Conservation (phyloP, 1,284 basidiomycete genomes). For the Ganoderma sinense region DNA sequence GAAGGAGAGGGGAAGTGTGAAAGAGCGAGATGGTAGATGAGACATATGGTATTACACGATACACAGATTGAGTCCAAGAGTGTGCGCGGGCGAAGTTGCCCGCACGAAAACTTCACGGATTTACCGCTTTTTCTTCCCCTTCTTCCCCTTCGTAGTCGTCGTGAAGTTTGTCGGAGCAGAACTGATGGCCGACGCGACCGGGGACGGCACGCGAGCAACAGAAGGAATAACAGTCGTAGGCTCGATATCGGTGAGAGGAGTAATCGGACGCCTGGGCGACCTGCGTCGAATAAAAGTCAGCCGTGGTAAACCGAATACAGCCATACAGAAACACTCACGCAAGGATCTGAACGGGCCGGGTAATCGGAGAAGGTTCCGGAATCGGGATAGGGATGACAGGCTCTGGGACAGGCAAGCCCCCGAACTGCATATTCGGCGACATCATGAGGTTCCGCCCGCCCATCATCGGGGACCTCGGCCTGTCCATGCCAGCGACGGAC, state of each 20-base stretch:
- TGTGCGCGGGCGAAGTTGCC: background rate
- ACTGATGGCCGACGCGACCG: slow-evolving; percentile 24
- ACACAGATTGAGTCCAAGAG: background rate
- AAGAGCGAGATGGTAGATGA: background rate
- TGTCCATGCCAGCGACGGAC: slow-evolving; percentile 10
- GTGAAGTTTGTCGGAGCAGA: slow-evolving; percentile 23
- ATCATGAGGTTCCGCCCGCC: slow-evolving; percentile 19
- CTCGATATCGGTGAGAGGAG: slow-evolving; percentile 23
- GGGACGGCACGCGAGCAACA: slow-evolving; percentile 25
- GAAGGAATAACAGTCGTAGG: slow-evolving; percentile 16
- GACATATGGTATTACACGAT: background rate
- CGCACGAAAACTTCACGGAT: background rate
- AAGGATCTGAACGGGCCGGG: slow-evolving; percentile 22
- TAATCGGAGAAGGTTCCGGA: slow-evolving; percentile 22
- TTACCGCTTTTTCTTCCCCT: slow-evolving; percentile 32
- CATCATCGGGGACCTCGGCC: slow-evolving; percentile 30
- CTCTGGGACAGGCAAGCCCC: slow-evolving; percentile 5
- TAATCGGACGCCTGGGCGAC: slow-evolving; percentile 18
- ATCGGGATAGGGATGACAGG: slow-evolving; percentile 27
- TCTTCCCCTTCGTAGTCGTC: slow-evolving; percentile 28
- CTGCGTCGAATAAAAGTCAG: background rate
- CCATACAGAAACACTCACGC: slow-evolving; percentile 14
- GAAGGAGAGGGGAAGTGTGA: background rate
- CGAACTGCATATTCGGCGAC: slow-evolving; percentile 18
- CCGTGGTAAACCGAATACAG: background rate